These are phyloP conservation scores for Phyllostachys edulis DNA, from an alignment of 176 grass and related monocot species.

Conservation along the genomic window DNA sequence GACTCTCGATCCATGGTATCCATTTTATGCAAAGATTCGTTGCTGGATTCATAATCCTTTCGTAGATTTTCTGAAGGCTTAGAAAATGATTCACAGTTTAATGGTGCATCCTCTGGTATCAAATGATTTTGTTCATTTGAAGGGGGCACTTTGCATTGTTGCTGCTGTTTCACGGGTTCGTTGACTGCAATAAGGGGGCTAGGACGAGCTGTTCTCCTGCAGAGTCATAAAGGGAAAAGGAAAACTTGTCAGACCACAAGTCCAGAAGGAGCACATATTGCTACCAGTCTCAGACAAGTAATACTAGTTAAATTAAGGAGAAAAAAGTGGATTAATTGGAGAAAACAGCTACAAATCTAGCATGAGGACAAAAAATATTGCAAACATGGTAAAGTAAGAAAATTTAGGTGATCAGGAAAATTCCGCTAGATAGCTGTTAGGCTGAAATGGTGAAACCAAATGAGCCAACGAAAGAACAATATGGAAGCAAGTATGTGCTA, in stretches of 20 bases:
- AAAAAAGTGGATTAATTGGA: conserved; percentile 9
- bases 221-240: background rate
- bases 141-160: conserved; percentile 30
- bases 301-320: conserved; percentile 22
- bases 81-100: conserved; percentile 25
- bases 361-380: background rate
- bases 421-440: background rate
- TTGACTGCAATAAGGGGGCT: conserved; percentile 51
- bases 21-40: conserved; percentile 27
- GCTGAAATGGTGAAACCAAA: conserved; percentile 13
- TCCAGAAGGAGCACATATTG: conserved; percentile 8
- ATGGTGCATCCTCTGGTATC: conserved; percentile 20
- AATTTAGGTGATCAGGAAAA: background rate
- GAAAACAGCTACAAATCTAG: conserved; percentile 1
- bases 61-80: conserved; percentile 30
- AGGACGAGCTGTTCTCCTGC: conserved; percentile 55
- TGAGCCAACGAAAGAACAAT: background rate
- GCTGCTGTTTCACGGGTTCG: conserved; percentile 38
- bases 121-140: conserved; percentile 34
- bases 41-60: conserved; percentile 36
- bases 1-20: conserved; percentile 17
- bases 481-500: conserved; percentile 5
- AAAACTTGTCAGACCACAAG: conserved; percentile 14
- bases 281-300: conserved; percentile 14
- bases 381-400: conserved; percentile 12